Percentiles rank a stretch among this genome's conserved stretches.
phyloP scores from a whole-genome alignment of 441 rosid genomes.

The Populus hybrid region DNA sequence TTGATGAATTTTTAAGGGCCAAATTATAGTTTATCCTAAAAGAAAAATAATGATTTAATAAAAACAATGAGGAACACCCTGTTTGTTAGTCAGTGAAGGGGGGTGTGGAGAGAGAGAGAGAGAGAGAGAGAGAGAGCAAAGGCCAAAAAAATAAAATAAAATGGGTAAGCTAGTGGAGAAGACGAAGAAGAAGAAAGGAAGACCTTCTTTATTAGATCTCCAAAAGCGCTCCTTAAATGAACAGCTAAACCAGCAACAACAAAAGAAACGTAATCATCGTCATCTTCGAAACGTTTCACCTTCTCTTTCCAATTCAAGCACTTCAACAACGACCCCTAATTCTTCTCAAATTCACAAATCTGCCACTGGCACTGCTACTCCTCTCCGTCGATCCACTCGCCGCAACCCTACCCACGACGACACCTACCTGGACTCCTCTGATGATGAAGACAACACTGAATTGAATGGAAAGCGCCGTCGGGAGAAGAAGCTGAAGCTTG shows the following conservation, averaged over 20 bases:
- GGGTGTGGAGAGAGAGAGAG: conserved; percentile 23
- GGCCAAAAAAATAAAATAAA: background rate
- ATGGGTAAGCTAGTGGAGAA: conserved; percentile 59
- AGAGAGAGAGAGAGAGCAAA: conserved; percentile 22
- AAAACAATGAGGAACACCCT: conserved; percentile 6
- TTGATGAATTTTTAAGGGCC: no score
- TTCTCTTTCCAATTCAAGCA: conserved; percentile 12
- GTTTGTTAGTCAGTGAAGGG: conserved; percentile 29
- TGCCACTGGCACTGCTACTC: conserved; percentile 32
- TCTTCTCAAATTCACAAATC: conserved; percentile 34
- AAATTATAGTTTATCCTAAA: no score
- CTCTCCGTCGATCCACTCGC: conserved; percentile 58
- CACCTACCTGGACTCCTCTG: conserved; percentile 12
- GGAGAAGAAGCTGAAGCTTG: conserved; percentile 55
- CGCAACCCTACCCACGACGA: conserved; percentile 32
- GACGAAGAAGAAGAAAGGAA: conserved; percentile 68
- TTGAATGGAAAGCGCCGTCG: conserved; percentile 29
- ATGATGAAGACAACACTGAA: conserved; percentile 10
- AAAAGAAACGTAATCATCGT: background rate
- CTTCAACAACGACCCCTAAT: conserved; percentile 18
- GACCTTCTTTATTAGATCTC: conserved; percentile 66
- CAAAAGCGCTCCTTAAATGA: conserved; percentile 47
- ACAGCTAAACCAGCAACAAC: conserved; percentile 29
- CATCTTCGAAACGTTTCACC: background rate
- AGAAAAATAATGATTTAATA: background rate